Evolutionary conservation across 148 eudicot genomes (phyloP).

Genomic region (Persicaria maculosa): DNA sequence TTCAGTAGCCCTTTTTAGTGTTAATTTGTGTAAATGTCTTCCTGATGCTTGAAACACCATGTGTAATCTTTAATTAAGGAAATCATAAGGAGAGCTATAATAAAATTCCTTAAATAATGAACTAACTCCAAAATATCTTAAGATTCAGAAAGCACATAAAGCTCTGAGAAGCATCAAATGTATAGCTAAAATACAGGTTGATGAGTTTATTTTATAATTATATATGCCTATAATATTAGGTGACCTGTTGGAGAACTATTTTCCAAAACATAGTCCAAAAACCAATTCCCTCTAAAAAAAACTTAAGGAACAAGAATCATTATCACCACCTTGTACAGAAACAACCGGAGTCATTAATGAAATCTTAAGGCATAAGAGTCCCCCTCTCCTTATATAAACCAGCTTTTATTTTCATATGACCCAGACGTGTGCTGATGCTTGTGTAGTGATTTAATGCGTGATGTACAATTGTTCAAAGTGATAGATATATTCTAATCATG

Average conservation of each 20-base stretch:
- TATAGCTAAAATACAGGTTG: neutral
- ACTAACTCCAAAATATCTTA: neutral
- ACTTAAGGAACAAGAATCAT: conserved; percentile 38
- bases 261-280: neutral
- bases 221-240: neutral
- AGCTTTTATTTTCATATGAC: too few species aligned
- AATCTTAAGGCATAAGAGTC: neutral
- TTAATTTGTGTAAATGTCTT: conserved; percentile 79
- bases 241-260: neutral
- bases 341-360: conserved; percentile 9
- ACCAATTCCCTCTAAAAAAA: too few species aligned
- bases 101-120: neutral
- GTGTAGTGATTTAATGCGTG: neutral
- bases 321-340: conserved; percentile 62
- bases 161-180: neutral
- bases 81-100: conserved; percentile 18
- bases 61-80: conserved; percentile 59
- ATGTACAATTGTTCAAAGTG: neutral
- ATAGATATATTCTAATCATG: neutral
- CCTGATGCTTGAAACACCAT: conserved; percentile 58
- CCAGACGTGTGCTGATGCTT: neutral
- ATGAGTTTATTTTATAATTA: neutral
- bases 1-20: conserved; percentile 43
- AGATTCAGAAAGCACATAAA: neutral
- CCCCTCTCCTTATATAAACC: too few species aligned